These are phyloP conservation scores for Apiospora koreana DNA, from an alignment of 2,329 filamentous ascomycete species.

Conservation along the genomic window DNA sequence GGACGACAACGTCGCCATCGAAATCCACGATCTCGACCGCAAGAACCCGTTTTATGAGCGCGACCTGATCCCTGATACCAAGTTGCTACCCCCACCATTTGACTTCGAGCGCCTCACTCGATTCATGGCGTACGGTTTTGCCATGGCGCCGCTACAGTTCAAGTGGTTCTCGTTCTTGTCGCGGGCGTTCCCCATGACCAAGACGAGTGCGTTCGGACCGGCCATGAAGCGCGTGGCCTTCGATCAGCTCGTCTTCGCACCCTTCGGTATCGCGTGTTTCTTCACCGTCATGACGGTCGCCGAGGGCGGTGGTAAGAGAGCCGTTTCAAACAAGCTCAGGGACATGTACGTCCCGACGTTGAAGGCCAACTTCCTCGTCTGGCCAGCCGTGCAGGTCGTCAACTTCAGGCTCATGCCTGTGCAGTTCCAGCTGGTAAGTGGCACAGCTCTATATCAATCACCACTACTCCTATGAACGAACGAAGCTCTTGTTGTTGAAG, in stretches of 20 bases:
- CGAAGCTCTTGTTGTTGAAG: not conserved
- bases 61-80: conserved; percentile 68
- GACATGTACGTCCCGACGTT: conserved; percentile 93
- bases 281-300: conserved; percentile 96
- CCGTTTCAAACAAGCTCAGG: conserved; percentile 79
- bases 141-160: conserved; percentile 94
- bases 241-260: conserved; percentile 92
- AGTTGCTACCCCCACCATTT: conserved; percentile 74
- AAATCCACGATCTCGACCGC: conserved; percentile 84
- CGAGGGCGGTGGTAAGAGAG: conserved; percentile 84
- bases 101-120: conserved; percentile 93
- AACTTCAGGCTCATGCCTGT: conserved; percentile 96
- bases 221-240: conserved; percentile 88
- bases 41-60: conserved; percentile 68
- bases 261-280: conserved; percentile 82
- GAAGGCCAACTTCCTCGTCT: conserved; percentile 93
- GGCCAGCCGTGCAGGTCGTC: conserved; percentile 93
- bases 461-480: not conserved
- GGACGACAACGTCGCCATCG: conserved; percentile 79
- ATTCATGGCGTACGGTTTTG: conserved; percentile 97
- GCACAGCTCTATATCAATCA: not conserved
- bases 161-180: conserved; percentile 92
- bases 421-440: conserved; percentile 90
- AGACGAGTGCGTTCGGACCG: conserved; percentile 70
- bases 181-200: conserved; percentile 79